phyloP scores from a whole-genome alignment of 2,329 filamentous ascomycete genomes.

The Talaromyces piceae region DNA sequence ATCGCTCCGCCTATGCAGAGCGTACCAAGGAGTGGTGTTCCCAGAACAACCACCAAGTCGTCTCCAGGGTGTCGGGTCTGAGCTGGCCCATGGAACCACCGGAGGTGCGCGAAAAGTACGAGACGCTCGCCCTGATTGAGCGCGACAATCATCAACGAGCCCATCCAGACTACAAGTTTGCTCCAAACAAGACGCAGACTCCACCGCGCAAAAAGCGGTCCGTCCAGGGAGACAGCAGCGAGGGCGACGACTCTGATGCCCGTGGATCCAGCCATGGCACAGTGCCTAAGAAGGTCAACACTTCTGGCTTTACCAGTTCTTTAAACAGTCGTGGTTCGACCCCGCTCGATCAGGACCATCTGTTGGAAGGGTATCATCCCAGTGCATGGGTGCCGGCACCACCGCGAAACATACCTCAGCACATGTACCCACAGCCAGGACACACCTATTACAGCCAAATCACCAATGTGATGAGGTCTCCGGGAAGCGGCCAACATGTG shows the following conservation, averaged over 20 bases:
- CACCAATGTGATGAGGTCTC: conserved; percentile 23
- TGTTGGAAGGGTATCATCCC: conserved; percentile 28
- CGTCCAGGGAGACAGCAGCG: conserved; percentile 32
- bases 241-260: conserved; percentile 26
- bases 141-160: conserved; percentile 76
- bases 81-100: conserved; percentile 78
- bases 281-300: conserved; percentile 16
- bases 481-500: conserved; percentile 39
- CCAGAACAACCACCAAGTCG: conserved; percentile 88
- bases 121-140: conserved; percentile 70
- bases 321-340: conserved; percentile 28
- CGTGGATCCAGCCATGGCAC: conserved; percentile 9
- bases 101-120: conserved; percentile 67
- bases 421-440: not conserved
- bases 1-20: conserved; percentile 85
- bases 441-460: conserved; percentile 18
- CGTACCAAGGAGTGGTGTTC: conserved; percentile 72
- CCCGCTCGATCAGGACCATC: conserved; percentile 24
- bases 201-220: conserved; percentile 41
- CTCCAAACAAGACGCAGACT: conserved; percentile 61
- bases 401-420: conserved; percentile 39
- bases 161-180: conserved; percentile 91
- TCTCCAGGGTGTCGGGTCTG: conserved; percentile 77
- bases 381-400: conserved; percentile 26
- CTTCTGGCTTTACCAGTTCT: conserved; percentile 21